These are phyloP conservation scores for Cyamopsis tetragonoloba DNA, from an alignment of 306 rosid genomes.

Conservation along the genomic window DNA sequence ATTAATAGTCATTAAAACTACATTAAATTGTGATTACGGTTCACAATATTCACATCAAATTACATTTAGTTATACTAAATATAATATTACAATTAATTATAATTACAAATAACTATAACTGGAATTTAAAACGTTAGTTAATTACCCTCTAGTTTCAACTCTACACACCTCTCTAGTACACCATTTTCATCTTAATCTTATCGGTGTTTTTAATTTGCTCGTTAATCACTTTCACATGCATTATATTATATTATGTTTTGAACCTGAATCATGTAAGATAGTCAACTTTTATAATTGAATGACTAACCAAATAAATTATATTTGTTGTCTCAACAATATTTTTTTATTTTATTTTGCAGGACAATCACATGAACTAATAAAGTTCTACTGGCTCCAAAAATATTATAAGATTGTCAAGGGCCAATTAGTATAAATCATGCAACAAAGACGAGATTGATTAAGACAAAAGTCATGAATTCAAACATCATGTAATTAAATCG, in stretches of 20 bases:
- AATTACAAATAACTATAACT: too few species aligned
- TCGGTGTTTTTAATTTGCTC: too few species aligned
- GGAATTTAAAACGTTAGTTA: too few species aligned
- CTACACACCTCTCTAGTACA: too few species aligned
- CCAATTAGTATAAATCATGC: not conserved
- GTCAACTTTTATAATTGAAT: not conserved
- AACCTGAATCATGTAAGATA: not conserved
- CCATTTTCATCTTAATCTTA: too few species aligned
- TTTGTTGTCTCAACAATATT: not conserved
- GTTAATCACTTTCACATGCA: not conserved
- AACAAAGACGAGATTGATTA: not conserved
- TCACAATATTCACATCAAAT: too few species aligned
- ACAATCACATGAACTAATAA: not conserved
- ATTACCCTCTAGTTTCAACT: not conserved
- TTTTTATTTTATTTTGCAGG: not conserved
- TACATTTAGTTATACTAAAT: too few species aligned
- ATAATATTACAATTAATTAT: too few species aligned
- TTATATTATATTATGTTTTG: not conserved
- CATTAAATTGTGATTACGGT: too few species aligned
- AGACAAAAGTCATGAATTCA: slow-evolving; percentile 2
- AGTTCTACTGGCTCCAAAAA: not conserved
- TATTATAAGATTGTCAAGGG: not conserved
- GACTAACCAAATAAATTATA: not conserved
- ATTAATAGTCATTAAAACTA: too few species aligned
- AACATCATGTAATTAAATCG: not conserved